Evolutionary conservation across 2,329 filamentous ascomycete genomes (phyloP), one percentile per base, ranked within the genome.

Genomic region (Diaporthe longicolla): DNA sequence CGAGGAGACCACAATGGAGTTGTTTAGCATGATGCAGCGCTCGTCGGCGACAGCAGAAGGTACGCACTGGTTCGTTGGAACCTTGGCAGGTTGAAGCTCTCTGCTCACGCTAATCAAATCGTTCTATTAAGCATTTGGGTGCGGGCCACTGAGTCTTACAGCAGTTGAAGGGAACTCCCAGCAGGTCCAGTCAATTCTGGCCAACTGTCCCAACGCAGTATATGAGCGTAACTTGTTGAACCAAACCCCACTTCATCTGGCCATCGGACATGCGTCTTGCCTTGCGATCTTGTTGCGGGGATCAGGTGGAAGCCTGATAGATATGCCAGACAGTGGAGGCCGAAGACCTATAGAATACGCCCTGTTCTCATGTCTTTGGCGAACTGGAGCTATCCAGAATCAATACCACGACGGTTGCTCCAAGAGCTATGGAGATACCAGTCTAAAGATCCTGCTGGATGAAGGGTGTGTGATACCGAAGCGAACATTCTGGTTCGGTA

Each of bases 241-340:
- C 7, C 66, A 70, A 9, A 70, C 66, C 1, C 66, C 66, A 13
- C 66, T 70, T 3, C 66, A 70, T 58, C 52, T 70, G 35, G 50
- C 66, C 26, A 37, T 70, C 50, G 66, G 66, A n/a, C 37, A 70
- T 40, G 19, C 50, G 40, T 45, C 66, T 17, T 70, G 66, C 29
- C 52, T 70, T 45, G 50, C 29, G 35, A 3, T 57, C n/a, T 32
- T 57, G n/a, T 32, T 55, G 24, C 37, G 35, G 19, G n/a, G 13
- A 35, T 15, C 63, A 37, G 50, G 50, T 45, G 3, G 52, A n/a
- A 32, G 13, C 45, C 19, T 70, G 6, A 57, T 70, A 8, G 35
- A 70, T 32, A 0, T 57, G 6, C 52, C 66, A 55, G 66, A 70
- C 50, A 32, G 9, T 15, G 7, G 2, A 13, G 66, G 66, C n/a